Conservation (phyloP, 192 early-diverging fungal species). For the Coemansia sp. region DNA sequence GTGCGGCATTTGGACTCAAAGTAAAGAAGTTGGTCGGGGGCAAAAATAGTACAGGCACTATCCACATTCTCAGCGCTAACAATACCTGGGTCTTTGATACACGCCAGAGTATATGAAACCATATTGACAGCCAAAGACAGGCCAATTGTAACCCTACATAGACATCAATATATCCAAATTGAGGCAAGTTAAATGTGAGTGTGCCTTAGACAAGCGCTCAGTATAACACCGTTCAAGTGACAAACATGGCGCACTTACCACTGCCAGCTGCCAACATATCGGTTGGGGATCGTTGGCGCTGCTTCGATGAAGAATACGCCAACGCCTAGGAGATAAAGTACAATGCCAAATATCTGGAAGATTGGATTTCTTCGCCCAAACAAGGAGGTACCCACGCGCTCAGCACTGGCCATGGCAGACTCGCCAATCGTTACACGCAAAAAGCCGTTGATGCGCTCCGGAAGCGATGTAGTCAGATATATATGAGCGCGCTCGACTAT, state of each 20-base stretch:
- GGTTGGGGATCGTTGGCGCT: conserved; percentile 45
- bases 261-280: conserved; percentile 41
- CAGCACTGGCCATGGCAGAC: conserved; percentile 14
- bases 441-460: conserved; percentile 15
- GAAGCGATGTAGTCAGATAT: conserved; percentile 20
- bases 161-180: neutral
- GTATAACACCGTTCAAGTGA: neutral
- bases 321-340: conserved; percentile 38
- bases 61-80: conserved; percentile 33
- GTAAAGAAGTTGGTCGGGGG: conserved; percentile 41
- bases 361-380: conserved; percentile 49
- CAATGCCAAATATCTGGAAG: conserved; percentile 40
- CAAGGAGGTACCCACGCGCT: conserved; percentile 27
- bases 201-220: neutral
- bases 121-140: conserved; percentile 43
- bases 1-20: conserved; percentile 37
- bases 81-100: conserved; percentile 35
- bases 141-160: conserved; percentile 29
- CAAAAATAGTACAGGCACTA: conserved; percentile 26
- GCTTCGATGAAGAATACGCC: conserved; percentile 38
- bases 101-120: conserved; percentile 32
- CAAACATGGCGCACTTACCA: conserved; percentile 16
- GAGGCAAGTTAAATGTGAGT: neutral
- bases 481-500: conserved; percentile 34
- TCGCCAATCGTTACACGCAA: conserved; percentile 21